Evolutionary conservation across 1,284 basidiomycete species (phyloP).

Genomic region (Caloboletus inedulis): DNA sequence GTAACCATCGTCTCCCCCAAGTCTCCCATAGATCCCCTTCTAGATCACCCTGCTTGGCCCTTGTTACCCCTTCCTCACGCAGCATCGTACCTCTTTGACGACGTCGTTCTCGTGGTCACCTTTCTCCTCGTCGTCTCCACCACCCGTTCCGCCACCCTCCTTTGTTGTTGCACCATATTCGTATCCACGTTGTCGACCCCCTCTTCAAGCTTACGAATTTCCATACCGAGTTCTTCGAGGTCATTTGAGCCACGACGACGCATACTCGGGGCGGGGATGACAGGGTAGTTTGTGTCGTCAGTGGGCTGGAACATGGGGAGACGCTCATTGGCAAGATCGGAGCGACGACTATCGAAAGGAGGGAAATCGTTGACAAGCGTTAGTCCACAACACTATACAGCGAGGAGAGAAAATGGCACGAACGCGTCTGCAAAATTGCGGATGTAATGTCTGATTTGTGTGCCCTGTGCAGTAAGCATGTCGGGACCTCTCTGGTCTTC

Average conservation of each 20-base stretch:
- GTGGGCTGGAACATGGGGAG: conserved; percentile 62
- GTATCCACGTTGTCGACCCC: conserved; percentile 49
- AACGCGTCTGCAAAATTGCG: conserved; percentile 90
- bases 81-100: conserved; percentile 65
- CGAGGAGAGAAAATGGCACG: conserved; percentile 33
- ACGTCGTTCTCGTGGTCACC: conserved; percentile 43
- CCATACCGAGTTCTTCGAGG: conserved; percentile 69
- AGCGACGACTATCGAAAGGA: conserved; percentile 61
- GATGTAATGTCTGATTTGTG: conserved; percentile 77
- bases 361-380: neutral
- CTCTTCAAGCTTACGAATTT: conserved; percentile 70
- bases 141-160: conserved; percentile 60
- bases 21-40: neutral
- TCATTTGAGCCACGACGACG: conserved; percentile 51
- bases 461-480: conserved; percentile 54
- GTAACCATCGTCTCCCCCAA: neutral
- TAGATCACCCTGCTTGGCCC: neutral
- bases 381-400: neutral
- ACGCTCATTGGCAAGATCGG: conserved; percentile 92
- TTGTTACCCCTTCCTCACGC: conserved; percentile 32
- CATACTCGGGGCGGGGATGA: conserved; percentile 64
- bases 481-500: conserved; percentile 44
- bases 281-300: conserved; percentile 37
- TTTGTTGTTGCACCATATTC: conserved; percentile 24
- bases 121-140: conserved; percentile 46